phyloP scores from a whole-genome alignment of 2,329 filamentous ascomycete species.

The Botryotinia globosa region DNA sequence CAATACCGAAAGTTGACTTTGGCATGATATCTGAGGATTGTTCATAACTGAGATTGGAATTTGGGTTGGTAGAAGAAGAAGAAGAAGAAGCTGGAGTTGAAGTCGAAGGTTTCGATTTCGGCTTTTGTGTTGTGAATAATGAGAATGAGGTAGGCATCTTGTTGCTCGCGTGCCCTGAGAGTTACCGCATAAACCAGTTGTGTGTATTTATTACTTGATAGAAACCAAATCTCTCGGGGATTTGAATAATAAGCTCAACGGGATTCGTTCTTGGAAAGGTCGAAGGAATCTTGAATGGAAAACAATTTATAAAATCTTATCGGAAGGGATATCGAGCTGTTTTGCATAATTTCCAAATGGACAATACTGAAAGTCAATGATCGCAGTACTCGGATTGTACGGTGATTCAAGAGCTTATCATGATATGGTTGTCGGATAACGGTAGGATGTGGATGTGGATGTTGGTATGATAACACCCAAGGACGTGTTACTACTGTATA shows the following conservation, averaged over 20 bases:
- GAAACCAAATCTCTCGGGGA: constrained; percentile 2
- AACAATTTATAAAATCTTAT: constrained; percentile 6
- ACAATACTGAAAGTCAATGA: not conserved
- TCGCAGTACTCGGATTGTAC: not conserved
- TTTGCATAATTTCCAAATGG: not conserved
- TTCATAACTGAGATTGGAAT: constrained; percentile 4
- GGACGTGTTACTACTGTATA: not conserved
- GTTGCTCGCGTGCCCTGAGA: constrained; percentile 19
- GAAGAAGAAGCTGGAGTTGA: not conserved
- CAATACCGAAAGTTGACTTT: not conserved
- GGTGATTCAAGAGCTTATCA: constrained; percentile 12
- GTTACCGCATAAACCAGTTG: constrained; percentile 17
- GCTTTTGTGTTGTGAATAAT: constrained; percentile 13
- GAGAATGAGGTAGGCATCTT: constrained; percentile 19
- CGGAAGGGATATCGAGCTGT: not conserved
- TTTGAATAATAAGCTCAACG: constrained; percentile 11
- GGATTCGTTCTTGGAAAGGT: constrained; percentile 9
- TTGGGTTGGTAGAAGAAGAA: not conserved
- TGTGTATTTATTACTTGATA: constrained; percentile 20
- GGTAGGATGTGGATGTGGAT: not conserved
- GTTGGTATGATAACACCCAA: not conserved
- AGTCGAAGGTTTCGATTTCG: constrained; percentile 6
- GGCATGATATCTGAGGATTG: constrained; percentile 9
- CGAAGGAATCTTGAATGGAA: not conserved
- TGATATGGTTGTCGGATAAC: not conserved